Percentiles rank a stretch among this genome's conserved stretches.
phyloP scores from a whole-genome alignment of 2,329 filamentous ascomycete species.

The Exserohilum rostratum region DNA sequence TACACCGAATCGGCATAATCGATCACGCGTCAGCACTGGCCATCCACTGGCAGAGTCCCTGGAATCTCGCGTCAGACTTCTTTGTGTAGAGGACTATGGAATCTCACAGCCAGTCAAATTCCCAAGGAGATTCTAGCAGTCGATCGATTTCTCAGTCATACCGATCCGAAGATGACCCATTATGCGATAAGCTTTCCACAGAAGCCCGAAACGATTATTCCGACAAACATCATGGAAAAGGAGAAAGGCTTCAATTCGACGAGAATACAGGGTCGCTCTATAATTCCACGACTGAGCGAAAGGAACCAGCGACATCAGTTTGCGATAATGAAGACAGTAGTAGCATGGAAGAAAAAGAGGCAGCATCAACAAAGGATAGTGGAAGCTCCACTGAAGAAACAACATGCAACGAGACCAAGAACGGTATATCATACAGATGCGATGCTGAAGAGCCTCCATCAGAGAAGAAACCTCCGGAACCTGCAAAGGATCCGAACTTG shows the following conservation, averaged over 20 bases:
- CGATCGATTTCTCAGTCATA: slow-evolving; percentile 35
- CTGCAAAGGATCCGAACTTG: slow-evolving; percentile 43
- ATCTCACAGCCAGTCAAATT: no score
- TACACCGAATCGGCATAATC: no score
- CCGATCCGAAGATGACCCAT: slow-evolving; percentile 23
- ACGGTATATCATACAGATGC: slow-evolving; percentile 37
- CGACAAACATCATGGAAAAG: slow-evolving; percentile 43
- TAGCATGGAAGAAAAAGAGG: slow-evolving; percentile 12
- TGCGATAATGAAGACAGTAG: slow-evolving; percentile 17
- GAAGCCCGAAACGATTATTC: slow-evolving; percentile 45
- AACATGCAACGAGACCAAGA: slow-evolving; percentile 36
- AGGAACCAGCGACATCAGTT: slow-evolving; percentile 12
- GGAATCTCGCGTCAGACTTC: no score
- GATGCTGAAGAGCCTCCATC: slow-evolving; percentile 34
- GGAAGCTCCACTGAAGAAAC: slow-evolving; percentile 9
- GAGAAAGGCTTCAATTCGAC: slow-evolving; percentile 32
- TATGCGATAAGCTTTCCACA: slow-evolving; percentile 37
- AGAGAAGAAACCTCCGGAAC: slow-evolving; percentile 32
- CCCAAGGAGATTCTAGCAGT: slow-evolving; percentile 14
- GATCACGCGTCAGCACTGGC: no score
- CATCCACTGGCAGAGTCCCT: no score
- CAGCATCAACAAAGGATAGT: slow-evolving; percentile 20
- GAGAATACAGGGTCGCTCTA: slow-evolving; percentile 27
- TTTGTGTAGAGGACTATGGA: no score
- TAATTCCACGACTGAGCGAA: slow-evolving; percentile 35